Percentiles rank a stretch among this genome's conserved stretches.
phyloP scores from a whole-genome alignment of 2,329 filamentous ascomycete species.

The Botrytis medusae region DNA sequence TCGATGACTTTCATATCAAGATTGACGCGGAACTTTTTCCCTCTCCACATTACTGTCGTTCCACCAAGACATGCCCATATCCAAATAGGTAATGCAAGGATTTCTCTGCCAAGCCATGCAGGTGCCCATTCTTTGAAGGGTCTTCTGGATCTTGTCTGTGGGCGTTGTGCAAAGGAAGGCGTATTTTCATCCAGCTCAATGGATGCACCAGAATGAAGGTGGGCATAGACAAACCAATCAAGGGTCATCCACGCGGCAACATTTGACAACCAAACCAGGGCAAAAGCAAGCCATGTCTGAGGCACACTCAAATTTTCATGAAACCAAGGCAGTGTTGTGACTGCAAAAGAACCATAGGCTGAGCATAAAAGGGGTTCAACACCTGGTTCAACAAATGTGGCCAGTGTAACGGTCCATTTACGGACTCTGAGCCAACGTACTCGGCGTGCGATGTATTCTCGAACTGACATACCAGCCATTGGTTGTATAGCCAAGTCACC shows the following conservation, averaged over 20 bases:
- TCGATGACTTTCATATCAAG: conserved; percentile 80
- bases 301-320: conserved; percentile 52
- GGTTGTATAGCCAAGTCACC: conserved; percentile 91
- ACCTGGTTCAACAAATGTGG: conserved; percentile 88
- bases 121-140: conserved; percentile 69
- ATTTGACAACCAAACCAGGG: conserved; percentile 62
- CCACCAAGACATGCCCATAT: conserved; percentile 86
- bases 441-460: conserved; percentile 75
- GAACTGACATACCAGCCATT: conserved; percentile 75
- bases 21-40: conserved; percentile 76
- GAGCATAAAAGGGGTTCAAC: conserved; percentile 87
- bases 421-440: conserved; percentile 89
- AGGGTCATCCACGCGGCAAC: conserved; percentile 70
- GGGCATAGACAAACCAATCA: conserved; percentile 72
- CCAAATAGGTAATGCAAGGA: conserved; percentile 86
- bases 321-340: conserved; percentile 71
- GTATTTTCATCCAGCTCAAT: conserved; percentile 71
- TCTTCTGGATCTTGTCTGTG: conserved; percentile 51
- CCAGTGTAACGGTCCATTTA: conserved; percentile 88
- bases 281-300: conserved; percentile 67
- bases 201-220: conserved; percentile 70
- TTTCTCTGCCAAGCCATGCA: conserved; percentile 83
- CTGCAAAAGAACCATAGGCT: conserved; percentile 73
- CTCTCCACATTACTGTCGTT: conserved; percentile 83
- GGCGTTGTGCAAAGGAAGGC: conserved; percentile 71